Evolutionary conservation across 768 basidiomycete species (phyloP).

Genomic region (Tylopilus subfusipes): DNA sequence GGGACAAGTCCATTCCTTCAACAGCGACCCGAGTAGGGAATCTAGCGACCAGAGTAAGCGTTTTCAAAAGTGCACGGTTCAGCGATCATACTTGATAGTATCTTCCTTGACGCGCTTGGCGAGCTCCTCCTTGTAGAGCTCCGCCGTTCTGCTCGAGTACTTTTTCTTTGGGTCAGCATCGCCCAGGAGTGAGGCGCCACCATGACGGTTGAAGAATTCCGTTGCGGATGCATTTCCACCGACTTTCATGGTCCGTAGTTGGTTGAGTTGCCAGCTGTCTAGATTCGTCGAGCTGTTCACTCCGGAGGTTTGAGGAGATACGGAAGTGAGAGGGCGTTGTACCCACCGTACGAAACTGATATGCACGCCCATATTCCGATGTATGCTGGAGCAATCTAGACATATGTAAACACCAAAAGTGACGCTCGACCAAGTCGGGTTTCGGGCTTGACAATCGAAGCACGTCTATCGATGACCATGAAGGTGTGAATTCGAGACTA

Average conservation of each 20-base stretch:
- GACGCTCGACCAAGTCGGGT: conserved; percentile 97
- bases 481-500: not conserved
- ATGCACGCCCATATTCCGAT: conserved; percentile 97
- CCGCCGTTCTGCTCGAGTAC: conserved; percentile 80
- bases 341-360: conserved; percentile 93
- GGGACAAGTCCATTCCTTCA: conserved; percentile 67
- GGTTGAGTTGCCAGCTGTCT: conserved; percentile 87
- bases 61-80: not conserved
- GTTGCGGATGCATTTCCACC: conserved; percentile 86
- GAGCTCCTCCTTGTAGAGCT: conserved; percentile 90
- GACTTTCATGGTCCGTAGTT: conserved; percentile 94
- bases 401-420: conserved; percentile 98
- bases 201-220: conserved; percentile 89
- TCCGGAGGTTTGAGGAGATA: conserved; percentile 17
- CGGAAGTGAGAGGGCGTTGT: not conserved
- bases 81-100: conserved; percentile 47
- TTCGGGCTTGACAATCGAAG: conserved; percentile 93
- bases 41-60: conserved; percentile 36
- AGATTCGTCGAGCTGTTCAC: conserved; percentile 85
- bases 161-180: conserved; percentile 84
- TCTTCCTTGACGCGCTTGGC: conserved; percentile 79
- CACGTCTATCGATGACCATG: conserved; percentile 54
- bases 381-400: conserved; percentile 91
- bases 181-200: conserved; percentile 63
- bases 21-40: conserved; percentile 74